These are phyloP conservation scores for Fusarium beomiforme DNA, from an alignment of 2,329 filamentous ascomycete genomes.

Conservation along the genomic window DNA sequence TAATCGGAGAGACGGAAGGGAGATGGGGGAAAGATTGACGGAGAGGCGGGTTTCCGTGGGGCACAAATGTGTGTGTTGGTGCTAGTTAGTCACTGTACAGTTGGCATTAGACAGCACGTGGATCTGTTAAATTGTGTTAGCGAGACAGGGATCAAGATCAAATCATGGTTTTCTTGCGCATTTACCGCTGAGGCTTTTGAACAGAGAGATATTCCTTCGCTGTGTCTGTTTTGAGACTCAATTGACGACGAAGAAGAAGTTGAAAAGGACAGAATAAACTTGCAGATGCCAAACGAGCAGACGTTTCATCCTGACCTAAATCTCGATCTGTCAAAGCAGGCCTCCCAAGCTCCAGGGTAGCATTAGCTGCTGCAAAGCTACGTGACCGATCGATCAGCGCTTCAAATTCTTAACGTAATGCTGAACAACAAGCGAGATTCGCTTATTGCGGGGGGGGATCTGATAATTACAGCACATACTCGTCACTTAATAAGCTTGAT, in stretches of 20 bases:
- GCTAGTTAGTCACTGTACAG: neutral
- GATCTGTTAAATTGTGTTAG: neutral
- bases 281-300: neutral
- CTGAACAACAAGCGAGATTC: neutral
- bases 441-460: neutral
- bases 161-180: neutral
- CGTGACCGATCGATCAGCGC: neutral
- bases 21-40: neutral
- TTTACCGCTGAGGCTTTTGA: neutral
- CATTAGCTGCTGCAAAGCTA: neutral
- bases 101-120: neutral
- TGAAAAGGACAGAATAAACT: neutral
- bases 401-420: neutral
- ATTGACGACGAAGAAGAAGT: neutral
- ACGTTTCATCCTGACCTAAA: neutral
- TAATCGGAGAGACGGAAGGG: constrained; percentile 35
- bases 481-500: neutral
- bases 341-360: neutral
- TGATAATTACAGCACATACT: neutral
- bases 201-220: neutral
- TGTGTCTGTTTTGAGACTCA: neutral
- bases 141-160: neutral
- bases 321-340: neutral
- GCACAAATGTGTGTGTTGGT: neutral
- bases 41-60: constrained; percentile 16